Evolutionary conservation across 768 basidiomycete genomes (phyloP).

Genomic region (Chalciporus piperatus): DNA sequence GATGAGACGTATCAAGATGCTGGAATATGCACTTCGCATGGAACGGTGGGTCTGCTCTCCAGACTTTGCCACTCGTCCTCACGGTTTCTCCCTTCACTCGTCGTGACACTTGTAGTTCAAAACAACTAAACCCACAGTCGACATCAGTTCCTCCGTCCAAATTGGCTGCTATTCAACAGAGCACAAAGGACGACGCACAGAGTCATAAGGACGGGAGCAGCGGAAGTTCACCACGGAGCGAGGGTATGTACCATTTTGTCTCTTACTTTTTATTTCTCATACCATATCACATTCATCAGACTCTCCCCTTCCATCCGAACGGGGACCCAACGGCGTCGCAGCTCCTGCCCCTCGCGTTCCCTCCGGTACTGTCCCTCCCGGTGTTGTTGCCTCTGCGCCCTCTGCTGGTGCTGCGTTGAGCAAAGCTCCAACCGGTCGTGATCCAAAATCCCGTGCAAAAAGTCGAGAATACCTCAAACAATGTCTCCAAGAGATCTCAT

Average conservation of each 20-base stretch:
- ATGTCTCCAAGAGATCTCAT: conserved; percentile 98
- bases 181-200: conserved; percentile 68
- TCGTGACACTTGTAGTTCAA: conserved; percentile 51
- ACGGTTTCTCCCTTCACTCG: conserved; percentile 23
- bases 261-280: neutral
- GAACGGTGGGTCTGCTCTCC: conserved; percentile 68
- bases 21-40: conserved; percentile 94
- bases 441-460: conserved; percentile 93
- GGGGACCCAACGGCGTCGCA: conserved; percentile 59
- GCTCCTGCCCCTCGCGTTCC: conserved; percentile 48
- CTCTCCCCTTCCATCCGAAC: conserved; percentile 69
- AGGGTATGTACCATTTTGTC: conserved; percentile 46
- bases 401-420: conserved; percentile 50
- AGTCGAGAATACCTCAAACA: conserved; percentile 98
- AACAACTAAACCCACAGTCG: conserved; percentile 64
- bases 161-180: conserved; percentile 55
- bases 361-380: conserved; percentile 46
- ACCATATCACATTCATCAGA: conserved; percentile 42
- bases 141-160: conserved; percentile 63
- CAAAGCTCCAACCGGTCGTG: conserved; percentile 77
- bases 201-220: conserved; percentile 79
- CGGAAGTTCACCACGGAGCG: conserved; percentile 81
- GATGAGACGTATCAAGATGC: conserved; percentile 97
- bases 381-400: conserved; percentile 17
- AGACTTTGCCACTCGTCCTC: neutral